phyloP scores from a whole-genome alignment of 345 rosid genomes.

The Brassica rapa region DNA sequence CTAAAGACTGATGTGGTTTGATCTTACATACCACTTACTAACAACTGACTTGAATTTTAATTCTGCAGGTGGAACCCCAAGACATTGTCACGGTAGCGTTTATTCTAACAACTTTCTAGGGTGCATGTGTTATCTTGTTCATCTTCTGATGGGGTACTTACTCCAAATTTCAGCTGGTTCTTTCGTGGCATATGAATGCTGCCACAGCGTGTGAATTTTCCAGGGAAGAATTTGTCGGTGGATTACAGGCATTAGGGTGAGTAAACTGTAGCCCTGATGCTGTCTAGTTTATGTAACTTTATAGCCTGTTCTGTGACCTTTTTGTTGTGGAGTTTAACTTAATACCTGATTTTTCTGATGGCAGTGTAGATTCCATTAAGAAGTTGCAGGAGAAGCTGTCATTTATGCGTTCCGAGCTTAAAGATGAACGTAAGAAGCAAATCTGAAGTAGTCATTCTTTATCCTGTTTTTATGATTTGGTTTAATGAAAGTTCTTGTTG shows the following conservation, averaged over 20 bases:
- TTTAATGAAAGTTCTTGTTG: background rate
- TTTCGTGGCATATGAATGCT: conserved; percentile 99
- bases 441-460: conserved; percentile 16
- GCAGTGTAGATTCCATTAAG: conserved; percentile 87
- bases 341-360: conserved; percentile 40
- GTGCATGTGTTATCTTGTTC: conserved; percentile 14
- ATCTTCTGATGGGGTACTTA: background rate
- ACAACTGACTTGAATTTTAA: conserved; percentile 35
- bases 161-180: conserved; percentile 66
- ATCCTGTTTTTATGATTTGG: conserved; percentile 11
- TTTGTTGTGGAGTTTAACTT: conserved; percentile 27
- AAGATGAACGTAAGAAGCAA: conserved; percentile 78
- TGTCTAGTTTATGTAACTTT: background rate
- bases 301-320: conserved; percentile 6
- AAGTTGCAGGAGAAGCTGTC: conserved; percentile 81
- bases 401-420: conserved; percentile 86
- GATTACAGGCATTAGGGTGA: conserved; percentile 85
- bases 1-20: conserved; percentile 8
- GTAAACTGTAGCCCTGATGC: conserved; percentile 29
- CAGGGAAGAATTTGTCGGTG: conserved; percentile 80
- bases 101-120: conserved; percentile 5
- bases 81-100: conserved; percentile 89
- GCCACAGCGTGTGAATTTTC: conserved; percentile 97
- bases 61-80: conserved; percentile 94
- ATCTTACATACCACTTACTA: conserved; percentile 11